Evolutionary conservation across 257 asterid species (phyloP), one percentile per base, ranked within the genome.

Genomic region (Salvia miltiorrhiza): DNA sequence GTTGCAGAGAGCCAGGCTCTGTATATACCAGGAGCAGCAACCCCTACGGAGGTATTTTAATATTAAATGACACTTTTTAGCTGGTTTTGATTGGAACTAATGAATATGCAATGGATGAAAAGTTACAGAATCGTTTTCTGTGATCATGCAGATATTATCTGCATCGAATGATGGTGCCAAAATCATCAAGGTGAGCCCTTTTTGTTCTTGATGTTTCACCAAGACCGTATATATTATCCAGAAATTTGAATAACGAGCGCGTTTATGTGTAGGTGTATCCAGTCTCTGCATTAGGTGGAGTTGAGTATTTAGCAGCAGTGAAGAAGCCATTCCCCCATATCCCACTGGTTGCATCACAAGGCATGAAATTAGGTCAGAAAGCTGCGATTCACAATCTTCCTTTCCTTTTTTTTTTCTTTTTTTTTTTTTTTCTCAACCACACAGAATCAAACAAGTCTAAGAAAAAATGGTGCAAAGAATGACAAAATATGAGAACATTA

Each of bases 291-390:
- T 67, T 89, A 39, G 97, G 97, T 16, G 97, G 96, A n/a, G 74
- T 77, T n/a, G 81, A 71, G 54, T 91, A 89, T 74, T 77, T 91
- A 70, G 77, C 90, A 52, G 88, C 96, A 45, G 16, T 91, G 35
- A 85, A 76, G 79, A 91, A 83, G 88, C 90, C 93, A 8, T 91
- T 88, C 67, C 77, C 90, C 66, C 89, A 87, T 49, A 87, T 89
- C 72, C 93, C 95, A 13, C 39, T 91, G 85, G 90, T 89, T 54
- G 97, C 96, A 69, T 89, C 97, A 72, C 97, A 91, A 78, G 97
- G 97, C 80, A 81, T 91, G 65, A 63, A 81, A 48, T 45, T 87
- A 78, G 97, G 97, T 91, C 39, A 67, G 86, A 72, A 62, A 49
- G 62, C 54, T 43, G 70, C 62, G 54, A 43, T 20, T 26, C 35